A percentile compares a stretch with the other conserved stretches of the same genome.
Conservation (phyloP, 441 rosid species). For the Adansonia rubrostipa region DNA sequence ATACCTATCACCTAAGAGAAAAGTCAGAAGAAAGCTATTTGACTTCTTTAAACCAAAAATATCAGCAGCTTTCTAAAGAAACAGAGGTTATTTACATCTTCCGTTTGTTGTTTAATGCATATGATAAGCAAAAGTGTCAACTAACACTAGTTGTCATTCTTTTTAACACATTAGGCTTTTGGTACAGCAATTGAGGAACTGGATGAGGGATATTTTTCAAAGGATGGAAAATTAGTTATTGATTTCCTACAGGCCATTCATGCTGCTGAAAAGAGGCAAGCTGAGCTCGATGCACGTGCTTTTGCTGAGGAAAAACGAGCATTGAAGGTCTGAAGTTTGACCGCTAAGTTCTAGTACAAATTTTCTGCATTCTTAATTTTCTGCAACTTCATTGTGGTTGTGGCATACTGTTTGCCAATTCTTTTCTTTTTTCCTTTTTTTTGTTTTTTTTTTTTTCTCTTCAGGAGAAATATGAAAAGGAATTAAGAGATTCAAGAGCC, state of each 20-base stretch:
- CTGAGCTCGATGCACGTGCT: constrained; percentile 76
- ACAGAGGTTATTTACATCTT: constrained; percentile 44
- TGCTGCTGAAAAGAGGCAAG: constrained; percentile 86
- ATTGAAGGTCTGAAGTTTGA: constrained; percentile 59
- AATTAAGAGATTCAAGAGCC: constrained; percentile 83
- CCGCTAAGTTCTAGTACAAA: constrained; percentile 16
- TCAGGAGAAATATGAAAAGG: constrained; percentile 88
- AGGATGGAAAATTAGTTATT: constrained; percentile 78
- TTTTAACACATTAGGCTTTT: constrained; percentile 52
- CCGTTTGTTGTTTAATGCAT: constrained; percentile 19
- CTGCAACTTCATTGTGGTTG: background rate
- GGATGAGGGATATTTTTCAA: constrained; percentile 51
- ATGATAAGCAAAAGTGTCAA: constrained; percentile 20
- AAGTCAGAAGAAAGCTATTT: constrained; percentile 41
- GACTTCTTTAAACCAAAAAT: constrained; percentile 24
- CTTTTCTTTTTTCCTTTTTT: background rate
- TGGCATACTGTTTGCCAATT: background rate
- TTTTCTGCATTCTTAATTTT: constrained; percentile 22
- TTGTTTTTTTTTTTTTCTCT: constrained; percentile 6
- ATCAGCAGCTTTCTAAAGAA: constrained; percentile 42
- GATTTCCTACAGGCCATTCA: constrained; percentile 89
- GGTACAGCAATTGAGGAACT: constrained; percentile 54
- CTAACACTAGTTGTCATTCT: constrained; percentile 26
- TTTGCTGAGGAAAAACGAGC: constrained; percentile 72
- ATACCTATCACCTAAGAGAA: constrained; percentile 69